These are phyloP conservation scores for Rhododendron williamsianum DNA, from an alignment of 148 eudicot species.

Conservation along the genomic window DNA sequence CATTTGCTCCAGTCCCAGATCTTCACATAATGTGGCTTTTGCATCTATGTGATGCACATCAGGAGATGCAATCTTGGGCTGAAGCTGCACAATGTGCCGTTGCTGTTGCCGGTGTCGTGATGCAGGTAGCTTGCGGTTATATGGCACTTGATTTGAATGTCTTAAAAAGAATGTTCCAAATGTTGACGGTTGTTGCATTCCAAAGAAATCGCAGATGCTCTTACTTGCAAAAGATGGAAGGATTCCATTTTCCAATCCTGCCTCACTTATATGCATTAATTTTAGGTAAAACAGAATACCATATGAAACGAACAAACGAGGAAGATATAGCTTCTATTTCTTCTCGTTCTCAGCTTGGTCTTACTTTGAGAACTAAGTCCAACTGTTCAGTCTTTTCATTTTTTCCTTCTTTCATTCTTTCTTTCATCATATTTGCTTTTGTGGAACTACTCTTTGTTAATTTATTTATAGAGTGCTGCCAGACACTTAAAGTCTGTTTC, in stretches of 20 bases:
- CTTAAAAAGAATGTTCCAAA: not conserved
- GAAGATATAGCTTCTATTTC: not conserved
- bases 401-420: not conserved
- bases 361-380: conserved; percentile 3
- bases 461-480: not conserved
- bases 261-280: not conserved
- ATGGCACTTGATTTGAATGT: not conserved
- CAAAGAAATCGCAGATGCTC: not conserved
- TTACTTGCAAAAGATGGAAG: conserved; percentile 5
- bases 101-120: conserved; percentile 99
- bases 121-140: conserved; percentile 56
- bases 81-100: conserved; percentile 99
- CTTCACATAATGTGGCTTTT: conserved; percentile 99
- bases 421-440: not conserved
- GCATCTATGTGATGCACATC: conserved; percentile 98
- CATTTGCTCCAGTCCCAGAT: conserved; percentile 98
- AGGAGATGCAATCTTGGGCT: conserved; percentile 99
- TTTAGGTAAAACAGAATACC: not conserved
- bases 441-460: not conserved
- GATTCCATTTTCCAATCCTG: not conserved
- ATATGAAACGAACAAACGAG: not conserved
- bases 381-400: not conserved
- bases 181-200: not conserved
- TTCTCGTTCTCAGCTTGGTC: not conserved
- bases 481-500: not conserved